phyloP scores from a whole-genome alignment of 352 stramenopile genomes.

The Peronospora destructor region DNA sequence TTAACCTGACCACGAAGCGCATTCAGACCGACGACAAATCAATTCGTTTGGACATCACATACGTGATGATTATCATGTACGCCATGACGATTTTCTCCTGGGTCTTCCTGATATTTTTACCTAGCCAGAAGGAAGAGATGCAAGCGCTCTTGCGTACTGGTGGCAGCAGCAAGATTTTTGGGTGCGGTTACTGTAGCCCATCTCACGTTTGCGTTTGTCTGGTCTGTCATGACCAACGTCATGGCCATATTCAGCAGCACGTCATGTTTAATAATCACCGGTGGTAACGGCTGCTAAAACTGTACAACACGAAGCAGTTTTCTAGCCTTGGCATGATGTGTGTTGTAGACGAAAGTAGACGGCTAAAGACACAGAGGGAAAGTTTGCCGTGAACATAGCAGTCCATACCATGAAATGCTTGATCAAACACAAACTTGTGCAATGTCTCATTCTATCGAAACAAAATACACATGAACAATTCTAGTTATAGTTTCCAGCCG shows the following conservation, averaged over 20 bases:
- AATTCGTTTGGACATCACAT: slow-evolving; percentile 35
- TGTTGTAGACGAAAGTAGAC: too few species aligned
- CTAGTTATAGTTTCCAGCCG: too few species aligned
- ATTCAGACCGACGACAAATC: slow-evolving; percentile 26
- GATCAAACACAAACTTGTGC: too few species aligned
- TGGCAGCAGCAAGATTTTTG: slow-evolving; percentile 24
- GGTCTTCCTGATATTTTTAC: slow-evolving; percentile 21
- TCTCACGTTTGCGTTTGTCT: slow-evolving; percentile 27
- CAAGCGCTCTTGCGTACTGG: slow-evolving; percentile 28
- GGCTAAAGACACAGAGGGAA: too few species aligned
- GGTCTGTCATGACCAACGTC: slow-evolving; percentile 28
- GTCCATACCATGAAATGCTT: too few species aligned
- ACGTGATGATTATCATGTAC: slow-evolving; percentile 35
- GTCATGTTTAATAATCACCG: slow-evolving; percentile 32
- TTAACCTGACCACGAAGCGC: slow-evolving; percentile 24
- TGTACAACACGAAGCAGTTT: too few species aligned
- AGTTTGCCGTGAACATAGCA: too few species aligned
- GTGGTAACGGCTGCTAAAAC: slow-evolving; percentile 32
- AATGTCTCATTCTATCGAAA: too few species aligned
- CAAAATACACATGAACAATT: too few species aligned
- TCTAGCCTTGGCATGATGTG: too few species aligned
- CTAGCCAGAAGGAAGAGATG: slow-evolving; percentile 31
- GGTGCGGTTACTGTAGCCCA: slow-evolving; percentile 28
- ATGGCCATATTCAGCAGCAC: slow-evolving; percentile 27
- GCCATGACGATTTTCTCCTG: slow-evolving; percentile 27